These are phyloP conservation scores for Albatrellus sp. DNA, from an alignment of 1,284 basidiomycete species.

Conservation along the genomic window DNA sequence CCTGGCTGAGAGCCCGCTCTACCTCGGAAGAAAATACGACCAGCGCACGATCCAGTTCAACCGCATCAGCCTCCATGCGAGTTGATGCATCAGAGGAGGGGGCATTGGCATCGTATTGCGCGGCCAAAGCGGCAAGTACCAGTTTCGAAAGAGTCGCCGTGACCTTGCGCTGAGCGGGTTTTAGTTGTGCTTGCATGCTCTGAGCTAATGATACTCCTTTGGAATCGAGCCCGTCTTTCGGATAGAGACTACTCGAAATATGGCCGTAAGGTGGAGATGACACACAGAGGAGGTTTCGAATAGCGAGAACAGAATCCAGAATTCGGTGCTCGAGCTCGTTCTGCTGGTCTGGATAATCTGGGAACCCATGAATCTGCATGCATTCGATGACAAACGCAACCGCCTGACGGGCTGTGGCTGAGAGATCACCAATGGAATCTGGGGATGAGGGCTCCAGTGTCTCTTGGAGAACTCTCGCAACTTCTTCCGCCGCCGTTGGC, in stretches of 20 bases:
- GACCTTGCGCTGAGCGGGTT: constrained; percentile 65
- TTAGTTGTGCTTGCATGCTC: constrained; percentile 39
- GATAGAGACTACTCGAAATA: constrained; percentile 44
- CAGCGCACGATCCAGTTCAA: constrained; percentile 67
- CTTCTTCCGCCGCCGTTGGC: constrained; percentile 53
- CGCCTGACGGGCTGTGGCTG: constrained; percentile 40
- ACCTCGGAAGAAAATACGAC: constrained; percentile 63
- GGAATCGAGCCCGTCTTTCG: constrained; percentile 32
- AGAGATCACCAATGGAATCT: constrained; percentile 46
- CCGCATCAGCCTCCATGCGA: constrained; percentile 65
- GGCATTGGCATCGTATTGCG: constrained; percentile 62
- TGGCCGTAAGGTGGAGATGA: constrained; percentile 52
- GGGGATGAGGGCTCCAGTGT: constrained; percentile 43
- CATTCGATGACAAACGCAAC: constrained; percentile 56
- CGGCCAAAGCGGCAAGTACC: constrained; percentile 63
- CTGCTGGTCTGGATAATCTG: constrained; percentile 40
- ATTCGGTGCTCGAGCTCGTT: constrained; percentile 51
- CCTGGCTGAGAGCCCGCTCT: constrained; percentile 38
- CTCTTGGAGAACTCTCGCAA: constrained; percentile 55
- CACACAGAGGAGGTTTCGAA: constrained; percentile 65
- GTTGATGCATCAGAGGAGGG: constrained; percentile 50
- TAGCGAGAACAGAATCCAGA: constrained; percentile 50
- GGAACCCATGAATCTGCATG: constrained; percentile 31
- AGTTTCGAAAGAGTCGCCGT: constrained; percentile 69
- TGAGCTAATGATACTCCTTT: constrained; percentile 32